Conservation (phyloP, 1,284 basidiomycete genomes). For the Anthracocystis panici-leucophaei region DNA sequence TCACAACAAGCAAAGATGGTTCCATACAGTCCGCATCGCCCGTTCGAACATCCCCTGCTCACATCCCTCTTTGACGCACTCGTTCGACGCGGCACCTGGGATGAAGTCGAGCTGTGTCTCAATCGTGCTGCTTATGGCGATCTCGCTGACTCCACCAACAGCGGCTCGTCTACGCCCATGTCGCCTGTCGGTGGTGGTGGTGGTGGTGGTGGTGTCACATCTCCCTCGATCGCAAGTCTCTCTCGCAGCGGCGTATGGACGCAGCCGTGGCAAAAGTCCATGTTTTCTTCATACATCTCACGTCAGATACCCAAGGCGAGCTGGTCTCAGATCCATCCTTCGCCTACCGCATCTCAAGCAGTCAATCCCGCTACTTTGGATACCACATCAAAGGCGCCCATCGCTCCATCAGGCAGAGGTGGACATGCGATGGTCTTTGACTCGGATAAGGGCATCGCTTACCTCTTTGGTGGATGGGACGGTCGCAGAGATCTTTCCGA, state of each 20-base stretch:
- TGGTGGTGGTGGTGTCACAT: constrained; percentile 12
- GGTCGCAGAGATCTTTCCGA: constrained; percentile 78
- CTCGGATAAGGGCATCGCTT: constrained; percentile 76
- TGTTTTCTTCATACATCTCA: constrained; percentile 60
- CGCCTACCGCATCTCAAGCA: constrained; percentile 7
- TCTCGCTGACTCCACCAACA: constrained; percentile 20
- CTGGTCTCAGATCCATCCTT: constrained; percentile 53
- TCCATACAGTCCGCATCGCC: constrained; percentile 45
- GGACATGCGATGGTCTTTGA: constrained; percentile 88
- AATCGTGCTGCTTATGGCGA: constrained; percentile 56
- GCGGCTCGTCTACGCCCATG: constrained; percentile 34
- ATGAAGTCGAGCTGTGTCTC: constrained; percentile 73
- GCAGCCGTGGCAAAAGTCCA: constrained; percentile 45
- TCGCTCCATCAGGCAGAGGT: constrained; percentile 72
- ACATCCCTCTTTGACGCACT: constrained; percentile 77
- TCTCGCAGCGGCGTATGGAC: constrained; percentile 41
- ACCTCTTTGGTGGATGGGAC: constrained; percentile 84
- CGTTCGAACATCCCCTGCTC: constrained; percentile 78
- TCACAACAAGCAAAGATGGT: constrained; percentile 18
- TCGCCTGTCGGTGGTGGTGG: constrained; percentile 20
- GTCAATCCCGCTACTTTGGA: constrained; percentile 3
- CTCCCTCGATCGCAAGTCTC: constrained; percentile 30
- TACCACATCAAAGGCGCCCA: background rate
- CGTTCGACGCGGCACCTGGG: constrained; percentile 78
- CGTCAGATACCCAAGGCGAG: constrained; percentile 47